phyloP scores from a whole-genome alignment of 2,329 filamentous ascomycete species.

The Fusarium irregulare region DNA sequence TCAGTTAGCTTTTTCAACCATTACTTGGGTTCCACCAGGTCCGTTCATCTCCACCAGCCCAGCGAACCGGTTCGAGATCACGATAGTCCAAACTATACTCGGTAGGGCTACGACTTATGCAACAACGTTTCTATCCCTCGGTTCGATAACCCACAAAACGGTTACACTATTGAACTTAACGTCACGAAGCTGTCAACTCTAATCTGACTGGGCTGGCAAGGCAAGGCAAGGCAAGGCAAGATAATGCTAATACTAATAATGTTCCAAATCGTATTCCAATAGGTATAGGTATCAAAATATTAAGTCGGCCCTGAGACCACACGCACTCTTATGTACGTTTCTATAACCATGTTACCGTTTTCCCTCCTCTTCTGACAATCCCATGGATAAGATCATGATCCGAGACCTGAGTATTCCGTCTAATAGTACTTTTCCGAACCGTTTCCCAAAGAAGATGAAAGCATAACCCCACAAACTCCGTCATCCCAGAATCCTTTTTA shows the following conservation, averaged over 20 bases:
- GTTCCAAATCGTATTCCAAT: slow-evolving; percentile 12
- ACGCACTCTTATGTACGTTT: slow-evolving; percentile 42
- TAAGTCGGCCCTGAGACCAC: slow-evolving; percentile 37
- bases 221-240: not conserved
- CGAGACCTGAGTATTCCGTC: slow-evolving; percentile 41
- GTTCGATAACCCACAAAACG: slow-evolving; percentile 17
- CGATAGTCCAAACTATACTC: slow-evolving; percentile 33
- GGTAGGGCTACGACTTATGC: slow-evolving; percentile 41
- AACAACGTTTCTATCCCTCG: slow-evolving; percentile 11
- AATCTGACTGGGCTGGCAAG: not conserved
- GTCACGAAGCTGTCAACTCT: not conserved
- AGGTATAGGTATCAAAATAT: slow-evolving; percentile 33
- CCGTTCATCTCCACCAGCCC: slow-evolving; percentile 41
- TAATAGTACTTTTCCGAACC: slow-evolving; percentile 45
- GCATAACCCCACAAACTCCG: slow-evolving; percentile 41
- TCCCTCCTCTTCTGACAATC: slow-evolving; percentile 39
- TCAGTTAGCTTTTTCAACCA: slow-evolving; percentile 33
- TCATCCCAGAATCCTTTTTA: slow-evolving; percentile 35
- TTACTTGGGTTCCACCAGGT: slow-evolving; percentile 38
- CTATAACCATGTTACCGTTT: slow-evolving; percentile 42
- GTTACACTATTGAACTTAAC: slow-evolving; percentile 10
- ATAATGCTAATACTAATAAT: slow-evolving; percentile 1
- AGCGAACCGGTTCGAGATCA: slow-evolving; percentile 38
- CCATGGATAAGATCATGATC: slow-evolving; percentile 31
- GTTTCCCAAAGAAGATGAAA: slow-evolving; percentile 39